A percentile compares a stretch with the other conserved stretches of the same genome.
Evolutionary conservation across 2,329 filamentous ascomycete species (phyloP).

Genomic region (Aspergillus vadensis): DNA sequence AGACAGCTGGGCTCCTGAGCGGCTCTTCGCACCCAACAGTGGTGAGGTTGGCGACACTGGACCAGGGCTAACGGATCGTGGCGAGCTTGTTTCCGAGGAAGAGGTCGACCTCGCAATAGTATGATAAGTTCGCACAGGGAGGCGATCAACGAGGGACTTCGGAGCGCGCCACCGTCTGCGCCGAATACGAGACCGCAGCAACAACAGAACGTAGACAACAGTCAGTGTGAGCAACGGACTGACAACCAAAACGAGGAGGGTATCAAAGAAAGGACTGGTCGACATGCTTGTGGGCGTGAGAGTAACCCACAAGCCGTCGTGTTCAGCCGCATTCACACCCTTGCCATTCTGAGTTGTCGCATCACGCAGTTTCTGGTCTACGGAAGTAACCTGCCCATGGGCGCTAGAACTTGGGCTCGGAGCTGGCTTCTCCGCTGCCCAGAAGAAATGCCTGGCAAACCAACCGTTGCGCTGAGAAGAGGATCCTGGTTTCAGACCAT

Average conservation of each 20-base stretch:
- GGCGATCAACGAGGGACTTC: constrained; percentile 88
- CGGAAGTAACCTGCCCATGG: constrained; percentile 15
- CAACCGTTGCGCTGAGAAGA: constrained; percentile 28
- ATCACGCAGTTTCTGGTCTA: constrained; percentile 21
- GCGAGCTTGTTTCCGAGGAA: constrained; percentile 59
- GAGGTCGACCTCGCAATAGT: constrained; percentile 65
- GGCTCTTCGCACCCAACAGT: constrained; percentile 56
- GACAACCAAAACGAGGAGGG: constrained; percentile 91
- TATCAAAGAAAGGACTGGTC: constrained; percentile 92
- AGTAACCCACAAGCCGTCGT: constrained; percentile 92
- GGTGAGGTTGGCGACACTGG: constrained; percentile 76
- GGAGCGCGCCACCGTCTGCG: constrained; percentile 93
- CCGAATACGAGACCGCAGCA: constrained; percentile 84
- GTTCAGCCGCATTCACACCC: constrained; percentile 49
- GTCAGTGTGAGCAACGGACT: constrained; percentile 90
- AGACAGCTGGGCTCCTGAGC: constrained; percentile 34
- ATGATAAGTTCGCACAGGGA: constrained; percentile 95
- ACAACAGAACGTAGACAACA: constrained; percentile 84
- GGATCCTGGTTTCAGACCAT: constrained; percentile 16
- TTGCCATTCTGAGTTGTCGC: constrained; percentile 18
- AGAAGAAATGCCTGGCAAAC: constrained; percentile 40
- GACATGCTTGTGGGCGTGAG: constrained; percentile 86
- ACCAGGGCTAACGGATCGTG: constrained; percentile 64
- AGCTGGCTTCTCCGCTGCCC: constrained; percentile 25
- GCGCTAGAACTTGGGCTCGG: constrained; percentile 16